Percentiles rank a stretch among this genome's conserved stretches.
Conservation (phyloP, 441 rosid species). For the Populus hybrid region DNA sequence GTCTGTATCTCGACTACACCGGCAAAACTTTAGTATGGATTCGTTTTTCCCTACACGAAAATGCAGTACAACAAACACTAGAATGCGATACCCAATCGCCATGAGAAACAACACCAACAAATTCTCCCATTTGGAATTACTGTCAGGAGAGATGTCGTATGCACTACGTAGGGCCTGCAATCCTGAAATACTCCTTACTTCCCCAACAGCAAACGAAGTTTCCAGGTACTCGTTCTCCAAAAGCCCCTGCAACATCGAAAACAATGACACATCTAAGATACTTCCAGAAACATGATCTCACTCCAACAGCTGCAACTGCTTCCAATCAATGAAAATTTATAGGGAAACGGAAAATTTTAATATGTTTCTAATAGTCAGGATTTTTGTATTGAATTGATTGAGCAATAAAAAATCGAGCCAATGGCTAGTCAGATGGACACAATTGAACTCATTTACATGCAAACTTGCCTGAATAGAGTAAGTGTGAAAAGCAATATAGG, state of each 20-base stretch:
- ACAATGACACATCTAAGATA: background rate
- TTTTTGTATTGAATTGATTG: constrained; percentile 1
- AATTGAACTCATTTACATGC: background rate
- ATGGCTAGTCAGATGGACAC: background rate
- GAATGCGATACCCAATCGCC: constrained; percentile 70
- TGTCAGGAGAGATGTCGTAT: constrained; percentile 72
- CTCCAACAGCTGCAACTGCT: background rate
- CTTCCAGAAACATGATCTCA: background rate
- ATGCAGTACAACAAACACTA: constrained; percentile 60
- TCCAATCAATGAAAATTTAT: background rate
- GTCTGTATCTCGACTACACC: constrained; percentile 41
- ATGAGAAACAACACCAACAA: constrained; percentile 69
- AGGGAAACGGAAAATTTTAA: background rate
- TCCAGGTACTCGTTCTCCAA: constrained; percentile 92
- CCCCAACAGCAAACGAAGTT: constrained; percentile 82
- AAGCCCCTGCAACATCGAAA: constrained; percentile 53
- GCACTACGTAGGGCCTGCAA: constrained; percentile 66
- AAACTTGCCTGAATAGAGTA: constrained; percentile 79
- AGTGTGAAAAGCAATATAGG: constrained; percentile 86
- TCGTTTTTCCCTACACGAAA: constrained; percentile 55
- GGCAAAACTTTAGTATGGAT: constrained; percentile 37
- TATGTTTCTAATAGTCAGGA: background rate
- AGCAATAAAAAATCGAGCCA: background rate
- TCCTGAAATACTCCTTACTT: constrained; percentile 89
- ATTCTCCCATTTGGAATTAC: constrained; percentile 84